phyloP scores from a whole-genome alignment of 495 filamentous ascomycete species.

The Hypoxylon subgilvum region DNA sequence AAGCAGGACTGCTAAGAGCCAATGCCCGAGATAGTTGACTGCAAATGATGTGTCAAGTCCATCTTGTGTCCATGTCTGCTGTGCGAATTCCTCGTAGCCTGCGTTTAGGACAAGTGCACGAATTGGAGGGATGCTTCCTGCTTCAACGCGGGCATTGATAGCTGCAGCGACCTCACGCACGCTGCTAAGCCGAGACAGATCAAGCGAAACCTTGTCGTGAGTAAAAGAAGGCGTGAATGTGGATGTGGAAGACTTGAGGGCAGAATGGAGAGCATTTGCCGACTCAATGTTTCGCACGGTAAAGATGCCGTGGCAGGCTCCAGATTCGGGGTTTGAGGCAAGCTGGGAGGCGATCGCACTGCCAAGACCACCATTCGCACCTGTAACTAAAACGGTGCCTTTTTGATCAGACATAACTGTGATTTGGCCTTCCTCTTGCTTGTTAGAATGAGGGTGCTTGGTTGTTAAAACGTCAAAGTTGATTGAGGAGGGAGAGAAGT shows the following conservation, averaged over 20 bases:
- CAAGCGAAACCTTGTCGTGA: slow-evolving; percentile 22
- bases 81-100: slow-evolving; percentile 29
- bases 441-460: slow-evolving; percentile 22
- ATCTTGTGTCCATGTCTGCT: slow-evolving; percentile 40
- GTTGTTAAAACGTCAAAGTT: slow-evolving; percentile 29
- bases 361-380: slow-evolving; percentile 46
- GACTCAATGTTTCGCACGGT: slow-evolving; percentile 44
- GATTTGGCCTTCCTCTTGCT: too few relatives aligned
- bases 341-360: slow-evolving; percentile 54
- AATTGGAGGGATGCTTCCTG: slow-evolving; percentile 45
- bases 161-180: slow-evolving; percentile 14
- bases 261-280: slow-evolving; percentile 19
- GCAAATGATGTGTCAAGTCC: slow-evolving; percentile 47
- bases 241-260: slow-evolving; percentile 38
- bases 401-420: neutral
- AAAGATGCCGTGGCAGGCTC: slow-evolving; percentile 45
- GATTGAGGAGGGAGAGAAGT: too few relatives aligned
- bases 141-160: slow-evolving; percentile 39
- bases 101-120: slow-evolving; percentile 53
- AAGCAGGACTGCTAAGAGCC: slow-evolving; percentile 46
- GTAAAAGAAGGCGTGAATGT: slow-evolving; percentile 28
- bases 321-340: slow-evolving; percentile 45
- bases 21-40: slow-evolving; percentile 52
- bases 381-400: slow-evolving; percentile 27
- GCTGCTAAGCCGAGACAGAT: slow-evolving; percentile 13